These are phyloP conservation scores for Heimioporus sp. DNA, from an alignment of 768 basidiomycete genomes.

Conservation along the genomic window DNA sequence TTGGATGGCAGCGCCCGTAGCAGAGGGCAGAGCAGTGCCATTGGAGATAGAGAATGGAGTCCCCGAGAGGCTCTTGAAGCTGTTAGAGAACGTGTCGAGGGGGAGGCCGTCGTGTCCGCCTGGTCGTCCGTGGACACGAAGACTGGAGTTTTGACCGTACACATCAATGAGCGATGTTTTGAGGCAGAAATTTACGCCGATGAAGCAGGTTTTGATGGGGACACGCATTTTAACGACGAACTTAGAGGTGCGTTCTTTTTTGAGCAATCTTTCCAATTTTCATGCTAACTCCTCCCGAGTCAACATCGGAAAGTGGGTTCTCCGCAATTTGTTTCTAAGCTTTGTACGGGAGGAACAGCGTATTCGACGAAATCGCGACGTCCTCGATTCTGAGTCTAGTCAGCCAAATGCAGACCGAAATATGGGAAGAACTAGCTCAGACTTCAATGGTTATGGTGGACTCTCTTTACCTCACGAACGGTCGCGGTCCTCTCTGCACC, in stretches of 20 bases:
- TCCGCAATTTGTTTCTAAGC: slow-evolving; percentile 79
- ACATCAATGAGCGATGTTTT: slow-evolving; percentile 85
- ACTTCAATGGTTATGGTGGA: slow-evolving; percentile 22
- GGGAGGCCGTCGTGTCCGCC: slow-evolving; percentile 78
- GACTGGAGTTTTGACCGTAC: slow-evolving; percentile 83
- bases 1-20: slow-evolving; percentile 33
- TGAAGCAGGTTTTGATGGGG: slow-evolving; percentile 70
- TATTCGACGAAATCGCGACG: slow-evolving; percentile 34
- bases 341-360: slow-evolving; percentile 72
- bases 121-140: slow-evolving; percentile 93
- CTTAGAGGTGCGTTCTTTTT: slow-evolving; percentile 59
- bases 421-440: slow-evolving; percentile 21
- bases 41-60: slow-evolving; percentile 51
- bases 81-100: slow-evolving; percentile 90
- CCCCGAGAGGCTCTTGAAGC: slow-evolving; percentile 84
- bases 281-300: slow-evolving; percentile 45
- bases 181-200: slow-evolving; percentile 96
- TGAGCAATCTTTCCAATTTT: not conserved
- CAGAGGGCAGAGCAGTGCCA: slow-evolving; percentile 32
- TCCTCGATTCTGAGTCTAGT: slow-evolving; percentile 13
- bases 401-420: slow-evolving; percentile 24
- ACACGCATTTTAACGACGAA: slow-evolving; percentile 71
- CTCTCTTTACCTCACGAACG: slow-evolving; percentile 30
- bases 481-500: slow-evolving; percentile 23
- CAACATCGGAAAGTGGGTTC: slow-evolving; percentile 89